Conservation (phyloP, 495 filamentous ascomycete species). For the Penicillium tannophilum region DNA sequence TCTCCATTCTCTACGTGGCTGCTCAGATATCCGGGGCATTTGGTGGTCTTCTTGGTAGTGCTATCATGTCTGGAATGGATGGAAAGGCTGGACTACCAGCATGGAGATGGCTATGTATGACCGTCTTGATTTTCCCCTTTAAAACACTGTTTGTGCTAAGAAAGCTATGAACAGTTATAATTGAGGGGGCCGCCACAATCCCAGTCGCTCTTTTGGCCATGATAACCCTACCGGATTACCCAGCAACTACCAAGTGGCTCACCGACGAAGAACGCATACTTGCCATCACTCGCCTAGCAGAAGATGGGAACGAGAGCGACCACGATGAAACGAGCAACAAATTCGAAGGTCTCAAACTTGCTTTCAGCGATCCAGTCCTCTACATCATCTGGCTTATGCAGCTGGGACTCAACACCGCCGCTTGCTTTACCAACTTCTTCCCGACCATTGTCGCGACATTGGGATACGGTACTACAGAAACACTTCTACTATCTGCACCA, state of each 20-base stretch:
- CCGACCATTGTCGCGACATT: slow-evolving; percentile 44
- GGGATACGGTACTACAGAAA: slow-evolving; percentile 35
- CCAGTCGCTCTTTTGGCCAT: slow-evolving; percentile 31
- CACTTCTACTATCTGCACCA: slow-evolving; percentile 45
- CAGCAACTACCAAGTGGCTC: slow-evolving; percentile 39
- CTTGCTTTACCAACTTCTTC: slow-evolving; percentile 49
- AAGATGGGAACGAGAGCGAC: slow-evolving; percentile 37
- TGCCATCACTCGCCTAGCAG: slow-evolving; percentile 41
- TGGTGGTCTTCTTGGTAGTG: slow-evolving; percentile 54
- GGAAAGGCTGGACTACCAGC: slow-evolving; percentile 31
- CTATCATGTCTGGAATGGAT: slow-evolving; percentile 37
- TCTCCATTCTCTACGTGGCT: slow-evolving; percentile 57
- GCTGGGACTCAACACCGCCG: slow-evolving; percentile 39
- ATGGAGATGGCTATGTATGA: slow-evolving; percentile 47
- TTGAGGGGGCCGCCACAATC: slow-evolving; percentile 35
- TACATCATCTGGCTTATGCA: slow-evolving; percentile 42
- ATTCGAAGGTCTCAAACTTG: slow-evolving; percentile 41
- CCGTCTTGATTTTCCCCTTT: background rate
- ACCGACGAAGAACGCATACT: slow-evolving; percentile 39
- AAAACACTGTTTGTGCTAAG: background rate
- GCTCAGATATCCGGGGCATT: slow-evolving; percentile 58
- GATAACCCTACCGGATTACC: slow-evolving; percentile 40
- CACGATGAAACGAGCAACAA: slow-evolving; percentile 44
- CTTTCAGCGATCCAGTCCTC: slow-evolving; percentile 41
- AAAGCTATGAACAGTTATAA: slow-evolving; percentile 15